Evolutionary conservation across 306 rosid species (phyloP).

Genomic region (Dryas drummondii): DNA sequence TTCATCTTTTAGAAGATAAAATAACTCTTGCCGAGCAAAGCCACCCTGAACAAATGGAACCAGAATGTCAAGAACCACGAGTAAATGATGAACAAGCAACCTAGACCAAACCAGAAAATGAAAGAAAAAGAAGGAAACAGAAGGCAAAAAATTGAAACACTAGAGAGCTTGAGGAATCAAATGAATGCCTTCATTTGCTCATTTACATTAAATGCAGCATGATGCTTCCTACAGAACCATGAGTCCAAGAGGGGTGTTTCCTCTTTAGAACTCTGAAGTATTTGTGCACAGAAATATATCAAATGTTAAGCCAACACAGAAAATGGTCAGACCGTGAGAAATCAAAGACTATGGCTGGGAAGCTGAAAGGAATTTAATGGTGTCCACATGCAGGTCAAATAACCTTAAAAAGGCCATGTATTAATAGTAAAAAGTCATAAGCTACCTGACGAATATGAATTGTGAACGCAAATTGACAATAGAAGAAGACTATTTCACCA

Average conservation of each 20-base stretch:
- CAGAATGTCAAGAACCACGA: background rate
- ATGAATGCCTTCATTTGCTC: background rate
- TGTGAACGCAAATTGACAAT: background rate
- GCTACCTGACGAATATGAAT: background rate
- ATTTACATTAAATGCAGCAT: background rate
- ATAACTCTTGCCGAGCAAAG: slow-evolving; percentile 60
- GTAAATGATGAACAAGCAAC: background rate
- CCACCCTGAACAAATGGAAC: slow-evolving; percentile 57
- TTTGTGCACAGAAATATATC: too few species aligned
- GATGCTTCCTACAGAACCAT: background rate
- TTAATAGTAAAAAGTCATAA: background rate
- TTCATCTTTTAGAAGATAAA: slow-evolving; percentile 62
- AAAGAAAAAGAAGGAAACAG: slow-evolving; percentile 1
- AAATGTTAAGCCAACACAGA: too few species aligned
- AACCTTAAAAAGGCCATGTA: background rate
- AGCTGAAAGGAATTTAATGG: too few species aligned
- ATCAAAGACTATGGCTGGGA: too few species aligned
- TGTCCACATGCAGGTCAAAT: background rate
- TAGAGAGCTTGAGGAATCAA: background rate
- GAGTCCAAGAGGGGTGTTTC: background rate
- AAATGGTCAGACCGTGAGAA: too few species aligned
- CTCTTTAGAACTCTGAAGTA: background rate
- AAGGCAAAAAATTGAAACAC: background rate
- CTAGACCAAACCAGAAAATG: background rate
- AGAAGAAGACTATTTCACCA: background rate